phyloP scores from a whole-genome alignment of 768 basidiomycete genomes.

The Kwoniella mangroviensis region DNA sequence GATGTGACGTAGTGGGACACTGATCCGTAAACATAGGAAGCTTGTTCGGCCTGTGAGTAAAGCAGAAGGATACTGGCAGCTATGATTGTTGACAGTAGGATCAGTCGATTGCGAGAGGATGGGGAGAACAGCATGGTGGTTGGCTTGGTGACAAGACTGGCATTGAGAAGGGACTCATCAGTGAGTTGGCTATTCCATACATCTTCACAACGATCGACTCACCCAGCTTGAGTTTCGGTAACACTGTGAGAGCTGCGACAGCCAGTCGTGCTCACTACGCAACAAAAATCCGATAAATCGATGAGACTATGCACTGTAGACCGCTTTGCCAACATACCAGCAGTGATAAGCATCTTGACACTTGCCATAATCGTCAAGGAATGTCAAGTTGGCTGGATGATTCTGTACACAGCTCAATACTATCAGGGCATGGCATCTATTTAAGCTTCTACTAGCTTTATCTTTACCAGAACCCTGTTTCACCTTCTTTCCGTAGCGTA shows the following conservation, averaged over 20 bases:
- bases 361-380: background rate
- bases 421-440: background rate
- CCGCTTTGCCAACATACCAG: background rate
- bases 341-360: background rate
- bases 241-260: no score
- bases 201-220: no score
- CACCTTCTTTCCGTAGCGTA: background rate
- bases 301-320: no score
- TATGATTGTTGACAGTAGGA: conserved; percentile 4
- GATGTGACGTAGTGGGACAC: background rate
- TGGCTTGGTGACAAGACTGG: background rate
- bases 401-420: background rate
- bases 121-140: conserved; percentile 12
- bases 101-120: conserved; percentile 14
- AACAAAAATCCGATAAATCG: no score
- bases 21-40: background rate
- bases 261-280: no score
- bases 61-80: conserved; percentile 6
- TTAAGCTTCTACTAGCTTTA: background rate
- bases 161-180: no score
- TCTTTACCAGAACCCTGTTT: background rate
- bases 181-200: no score
- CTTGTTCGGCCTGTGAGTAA: conserved; percentile 6
- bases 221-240: no score
- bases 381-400: background rate